Conservation (phyloP, 1,284 basidiomycete genomes). For the Veloporphyrellus conicus region DNA sequence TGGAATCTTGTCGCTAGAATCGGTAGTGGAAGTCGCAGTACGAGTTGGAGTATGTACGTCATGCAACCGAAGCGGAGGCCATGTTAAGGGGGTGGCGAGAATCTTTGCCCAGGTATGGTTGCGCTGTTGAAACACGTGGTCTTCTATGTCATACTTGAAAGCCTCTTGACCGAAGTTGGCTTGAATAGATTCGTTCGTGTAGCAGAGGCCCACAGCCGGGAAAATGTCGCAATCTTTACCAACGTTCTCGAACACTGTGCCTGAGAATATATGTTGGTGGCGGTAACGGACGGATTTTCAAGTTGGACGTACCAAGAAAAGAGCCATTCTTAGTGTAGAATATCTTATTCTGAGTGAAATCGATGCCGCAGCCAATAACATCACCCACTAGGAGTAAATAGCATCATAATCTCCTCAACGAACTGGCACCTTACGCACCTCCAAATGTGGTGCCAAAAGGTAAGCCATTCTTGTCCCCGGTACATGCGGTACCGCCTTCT, state of each 20-base stretch:
- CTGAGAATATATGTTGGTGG: conserved; percentile 36
- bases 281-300: conserved; percentile 2
- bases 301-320: conserved; percentile 57
- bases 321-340: conserved; percentile 91
- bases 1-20: conserved; percentile 35
- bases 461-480: conserved; percentile 66
- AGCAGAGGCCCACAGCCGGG: conserved; percentile 84
- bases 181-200: conserved; percentile 65
- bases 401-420: conserved; percentile 1
- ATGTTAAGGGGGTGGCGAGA: conserved; percentile 47
- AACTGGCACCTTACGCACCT: conserved; percentile 43
- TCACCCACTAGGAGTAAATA: conserved; percentile 60
- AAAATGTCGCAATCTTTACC: conserved; percentile 64
- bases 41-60: conserved; percentile 5
- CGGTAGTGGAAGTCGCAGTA: conserved; percentile 7
- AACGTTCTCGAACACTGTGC: conserved; percentile 67
- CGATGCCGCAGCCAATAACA: conserved; percentile 83
- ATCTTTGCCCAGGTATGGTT: conserved; percentile 62
- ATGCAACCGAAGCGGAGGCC: conserved; percentile 21
- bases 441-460: conserved; percentile 75
- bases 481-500: conserved; percentile 83
- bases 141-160: conserved; percentile 86
- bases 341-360: conserved; percentile 71
- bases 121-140: conserved; percentile 66
- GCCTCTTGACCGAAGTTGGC: conserved; percentile 84